Evolutionary conservation across 495 filamentous ascomycete species (phyloP).

Genomic region (Aspergillus kassunensis): DNA sequence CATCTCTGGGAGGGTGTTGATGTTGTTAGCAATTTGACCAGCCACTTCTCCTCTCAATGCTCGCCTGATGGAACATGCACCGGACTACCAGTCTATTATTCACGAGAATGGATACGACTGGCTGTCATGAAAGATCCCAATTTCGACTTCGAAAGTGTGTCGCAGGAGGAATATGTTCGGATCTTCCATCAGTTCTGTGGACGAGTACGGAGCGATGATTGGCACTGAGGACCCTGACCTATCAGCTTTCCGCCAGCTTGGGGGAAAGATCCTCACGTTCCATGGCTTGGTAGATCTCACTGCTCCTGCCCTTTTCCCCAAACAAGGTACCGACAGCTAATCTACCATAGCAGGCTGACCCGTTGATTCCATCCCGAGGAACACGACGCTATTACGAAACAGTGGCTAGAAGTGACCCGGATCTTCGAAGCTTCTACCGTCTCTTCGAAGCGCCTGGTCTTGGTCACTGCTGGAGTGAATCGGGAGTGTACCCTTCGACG

Average conservation of each 20-base stretch:
- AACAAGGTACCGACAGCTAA: too few relatives aligned
- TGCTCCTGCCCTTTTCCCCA: too few relatives aligned
- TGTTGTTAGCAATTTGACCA: slow-evolving; percentile 3
- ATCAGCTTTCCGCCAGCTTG: slow-evolving; percentile 6
- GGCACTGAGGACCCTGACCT: slow-evolving; percentile 13
- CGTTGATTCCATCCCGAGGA: slow-evolving; percentile 9
- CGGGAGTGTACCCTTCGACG: slow-evolving; percentile 14
- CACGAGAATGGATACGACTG: slow-evolving; percentile 6
- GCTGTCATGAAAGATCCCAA: slow-evolving; percentile 6
- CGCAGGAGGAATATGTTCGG: slow-evolving; percentile 1
- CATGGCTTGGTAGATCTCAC: slow-evolving; percentile 14
- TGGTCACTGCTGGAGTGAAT: slow-evolving; percentile 15
- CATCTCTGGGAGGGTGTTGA: background rate
- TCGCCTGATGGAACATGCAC: background rate
- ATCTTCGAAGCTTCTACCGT: slow-evolving; percentile 17
- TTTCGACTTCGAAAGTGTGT: slow-evolving; percentile 3
- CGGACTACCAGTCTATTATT: slow-evolving; percentile 4
- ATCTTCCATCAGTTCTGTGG: slow-evolving; percentile 8
- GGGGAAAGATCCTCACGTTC: slow-evolving; percentile 16
- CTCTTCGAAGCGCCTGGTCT: slow-evolving; percentile 20
- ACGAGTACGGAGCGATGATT: slow-evolving; percentile 11
- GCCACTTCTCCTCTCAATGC: slow-evolving; percentile 2
- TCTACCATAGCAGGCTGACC: slow-evolving; percentile 5
- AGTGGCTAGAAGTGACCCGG: slow-evolving; percentile 16
- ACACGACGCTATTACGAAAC: slow-evolving; percentile 24